Evolutionary conservation across 1,284 basidiomycete species (phyloP), one percentile per base, ranked within the genome.

Genomic region (Mycosarcoma mackinlayi): DNA sequence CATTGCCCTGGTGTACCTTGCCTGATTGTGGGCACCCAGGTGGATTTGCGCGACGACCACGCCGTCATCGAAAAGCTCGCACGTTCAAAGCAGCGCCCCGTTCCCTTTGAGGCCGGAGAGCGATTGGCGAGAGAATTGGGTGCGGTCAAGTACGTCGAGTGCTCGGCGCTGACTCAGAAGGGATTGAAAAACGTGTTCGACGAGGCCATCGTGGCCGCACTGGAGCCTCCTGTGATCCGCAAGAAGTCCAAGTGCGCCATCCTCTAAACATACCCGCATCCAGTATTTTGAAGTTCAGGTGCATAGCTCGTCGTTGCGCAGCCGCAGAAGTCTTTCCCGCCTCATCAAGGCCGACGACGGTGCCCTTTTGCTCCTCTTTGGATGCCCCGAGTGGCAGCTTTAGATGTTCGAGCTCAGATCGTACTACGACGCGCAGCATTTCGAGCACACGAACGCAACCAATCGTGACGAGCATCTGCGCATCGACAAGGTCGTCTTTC

Each of bases 111-210:
- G 79, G 89, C 91, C 78, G 96, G 96, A 61, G 94, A 97, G 85
- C 87, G 92, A 79, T 89, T 98, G 78, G 94, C 95, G 34, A 87
- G 92, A 83, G 96, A 98, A 81, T 87, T 98, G 49, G 94, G 94
- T 38, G 95, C 94, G 33, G 94, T 98, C 84, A 98, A 98, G 85
- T 98, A 97, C 84, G 94, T 98, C 61, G 95, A 98, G 85, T 98
- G 96, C 85, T 98, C 94, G 59, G 96, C 95, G 47, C 86, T 98
- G 85, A 98, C 96, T 75, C 95, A 98, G 88, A 94, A 94, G 87
- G 95, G 96, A 8, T 85, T 99, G 84, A 98, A 98, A 91, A 98
- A 98, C 84, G 95, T 99, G 63, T 99, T 99, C 84, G 95, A 98
- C 84, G 96, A 98, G 94, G 95, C 95, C 58, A 98, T 98, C 83